Evolutionary conservation across 768 basidiomycete genomes (phyloP).

Genomic region (Asterophora parasitica): DNA sequence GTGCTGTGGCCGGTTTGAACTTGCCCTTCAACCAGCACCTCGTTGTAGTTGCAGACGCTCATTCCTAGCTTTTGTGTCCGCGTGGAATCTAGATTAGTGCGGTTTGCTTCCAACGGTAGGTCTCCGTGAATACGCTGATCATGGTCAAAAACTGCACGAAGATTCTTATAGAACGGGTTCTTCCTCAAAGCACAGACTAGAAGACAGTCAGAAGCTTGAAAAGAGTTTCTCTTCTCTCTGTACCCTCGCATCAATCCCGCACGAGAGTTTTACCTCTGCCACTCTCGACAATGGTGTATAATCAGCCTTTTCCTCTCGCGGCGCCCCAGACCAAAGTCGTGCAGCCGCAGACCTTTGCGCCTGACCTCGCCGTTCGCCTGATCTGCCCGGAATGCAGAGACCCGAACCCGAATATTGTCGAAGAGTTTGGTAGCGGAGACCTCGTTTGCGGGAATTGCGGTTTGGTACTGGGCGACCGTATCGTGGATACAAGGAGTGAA

Average conservation of each 20-base stretch:
- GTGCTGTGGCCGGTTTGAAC: neutral
- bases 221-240: neutral
- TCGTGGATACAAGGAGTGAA: conserved; percentile 98
- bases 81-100: neutral
- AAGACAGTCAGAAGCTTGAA: conserved; percentile 6
- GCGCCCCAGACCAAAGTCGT: conserved; percentile 48
- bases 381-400: conserved; percentile 96
- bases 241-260: conserved; percentile 12
- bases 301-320: conserved; percentile 79
- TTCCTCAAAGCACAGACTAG: conserved; percentile 1
- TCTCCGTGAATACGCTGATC: conserved; percentile 12
- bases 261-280: conserved; percentile 21
- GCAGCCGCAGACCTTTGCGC: conserved; percentile 61
- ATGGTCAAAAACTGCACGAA: conserved; percentile 10
- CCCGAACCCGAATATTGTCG: conserved; percentile 90
- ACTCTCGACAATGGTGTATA: conserved; percentile 53
- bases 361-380: conserved; percentile 82
- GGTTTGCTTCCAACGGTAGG: conserved; percentile 14
- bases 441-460: conserved; percentile 94
- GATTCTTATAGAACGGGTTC: conserved; percentile 13
- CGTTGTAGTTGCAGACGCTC: conserved; percentile 8
- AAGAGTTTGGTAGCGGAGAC: conserved; percentile 97
- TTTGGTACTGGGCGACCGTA: conserved; percentile 90
- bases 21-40: conserved; percentile 11
- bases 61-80: neutral